A percentile compares a stretch with the other conserved stretches of the same genome.
phyloP scores from a whole-genome alignment of 306 rosid species.

The Ammopiptanthus mongolicus region DNA sequence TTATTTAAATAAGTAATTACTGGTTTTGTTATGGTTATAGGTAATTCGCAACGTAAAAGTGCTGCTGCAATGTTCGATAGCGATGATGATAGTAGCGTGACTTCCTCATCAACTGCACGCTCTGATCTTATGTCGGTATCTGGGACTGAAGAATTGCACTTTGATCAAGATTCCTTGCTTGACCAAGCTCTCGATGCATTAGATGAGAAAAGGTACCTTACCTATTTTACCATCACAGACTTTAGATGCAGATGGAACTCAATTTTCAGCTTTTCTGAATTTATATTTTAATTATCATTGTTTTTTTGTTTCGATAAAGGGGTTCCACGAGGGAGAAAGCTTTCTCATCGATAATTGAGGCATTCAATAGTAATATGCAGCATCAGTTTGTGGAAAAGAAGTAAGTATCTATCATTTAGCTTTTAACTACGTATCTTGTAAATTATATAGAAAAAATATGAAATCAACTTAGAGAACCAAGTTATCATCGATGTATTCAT shows the following conservation, averaged over 20 bases:
- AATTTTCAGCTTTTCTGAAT: background rate
- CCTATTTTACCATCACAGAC: background rate
- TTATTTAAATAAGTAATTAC: background rate
- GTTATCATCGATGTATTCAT: background rate
- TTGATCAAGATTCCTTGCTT: constrained; percentile 63
- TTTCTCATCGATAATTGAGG: constrained; percentile 51
- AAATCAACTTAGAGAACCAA: background rate
- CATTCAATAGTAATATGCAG: constrained; percentile 66
- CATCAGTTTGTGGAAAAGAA: constrained; percentile 76
- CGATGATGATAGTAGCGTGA: constrained; percentile 85
- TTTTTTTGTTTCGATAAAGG: constrained; percentile 41
- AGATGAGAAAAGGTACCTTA: constrained; percentile 71
- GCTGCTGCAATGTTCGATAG: constrained; percentile 62
- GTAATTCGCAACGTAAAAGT: constrained; percentile 72
- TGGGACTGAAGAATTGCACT: constrained; percentile 54
- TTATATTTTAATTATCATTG: background rate
- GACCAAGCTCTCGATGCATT: constrained; percentile 88
- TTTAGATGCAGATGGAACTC: constrained; percentile 8
- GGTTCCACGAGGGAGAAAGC: constrained; percentile 83
- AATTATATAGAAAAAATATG: background rate
- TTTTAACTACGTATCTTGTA: background rate
- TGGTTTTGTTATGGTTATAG: constrained; percentile 31
- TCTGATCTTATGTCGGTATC: constrained; percentile 54
- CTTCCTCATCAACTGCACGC: constrained; percentile 69
- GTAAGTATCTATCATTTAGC: constrained; percentile 35